Evolutionary conservation across 208 protist species (phyloP), one percentile per base, ranked within the genome.

Genomic region (Leishmania aethiopica): DNA sequence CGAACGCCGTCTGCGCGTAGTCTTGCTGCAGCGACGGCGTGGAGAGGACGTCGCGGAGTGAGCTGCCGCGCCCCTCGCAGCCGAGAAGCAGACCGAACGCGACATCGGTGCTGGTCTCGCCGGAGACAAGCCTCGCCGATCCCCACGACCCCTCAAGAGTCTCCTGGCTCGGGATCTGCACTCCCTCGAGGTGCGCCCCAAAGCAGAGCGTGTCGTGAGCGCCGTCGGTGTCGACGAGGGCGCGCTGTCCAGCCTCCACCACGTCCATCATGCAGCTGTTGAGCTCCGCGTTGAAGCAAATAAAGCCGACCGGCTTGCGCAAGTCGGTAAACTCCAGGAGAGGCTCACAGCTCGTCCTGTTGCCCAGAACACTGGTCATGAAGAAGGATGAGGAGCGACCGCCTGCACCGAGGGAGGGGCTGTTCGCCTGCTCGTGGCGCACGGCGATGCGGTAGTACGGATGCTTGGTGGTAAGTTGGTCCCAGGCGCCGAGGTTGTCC

Each of bases 381-480:
- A 94, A 93, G 80, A 93, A 89, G n/a, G 87, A 91, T 11, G 75
- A 73, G 42, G 89, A 89, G 82, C 86, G 88, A 10, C 86, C 85
- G 22, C 81, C 75, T 7, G 90, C 67, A 71, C 81, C 73, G 59
- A 94, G 75, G 40, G 60, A 19, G 3, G 94, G 94, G 60, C 89
- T 89, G 88, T 94, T 97, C 25, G 81, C 88, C 72, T 95, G 86
- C 81, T 97, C 94, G 83, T 97, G 94, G 10, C 94, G 94, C 67
- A 97, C 79, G 4, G 94, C 91, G 37, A 97, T 96, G 69, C 94
- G 92, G 82, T 97, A 97, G 86, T 95, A 97, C 8, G 92, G 84
- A 78, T 97, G 94, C 83, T 96, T 96, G 67, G 92, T 97, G 47
- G 84, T 88, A 51, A 97, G 84, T 32, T 81, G 81, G 28, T 76